Percentiles rank a stretch among this genome's conserved stretches.
Evolutionary conservation across 345 rosid species (phyloP).

Genomic region (Gossypium turneri): DNA sequence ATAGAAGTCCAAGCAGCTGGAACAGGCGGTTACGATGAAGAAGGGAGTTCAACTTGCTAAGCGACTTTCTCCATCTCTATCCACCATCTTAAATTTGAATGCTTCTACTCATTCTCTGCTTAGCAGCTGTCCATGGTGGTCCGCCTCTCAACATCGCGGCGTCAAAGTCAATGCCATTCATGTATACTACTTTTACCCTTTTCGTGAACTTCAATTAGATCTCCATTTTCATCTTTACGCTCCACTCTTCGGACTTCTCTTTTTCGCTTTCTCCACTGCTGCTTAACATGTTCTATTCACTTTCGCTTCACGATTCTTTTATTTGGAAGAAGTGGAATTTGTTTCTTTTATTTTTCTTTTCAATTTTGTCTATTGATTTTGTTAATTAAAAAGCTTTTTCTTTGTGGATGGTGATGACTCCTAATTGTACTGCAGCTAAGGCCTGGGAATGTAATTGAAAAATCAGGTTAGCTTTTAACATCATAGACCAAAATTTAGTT

Average conservation of each 20-base stretch:
- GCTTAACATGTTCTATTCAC: background rate
- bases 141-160: slow-evolving; percentile 55
- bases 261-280: background rate
- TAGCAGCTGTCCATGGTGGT: slow-evolving; percentile 46
- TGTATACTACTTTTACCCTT: slow-evolving; percentile 22
- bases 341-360: background rate
- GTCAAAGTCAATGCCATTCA: slow-evolving; percentile 74
- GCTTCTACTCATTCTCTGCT: slow-evolving; percentile 14
- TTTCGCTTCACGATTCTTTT: background rate
- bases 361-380: background rate
- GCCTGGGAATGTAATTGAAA: slow-evolving; percentile 83
- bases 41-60: background rate
- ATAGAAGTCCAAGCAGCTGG: no score
- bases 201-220: background rate
- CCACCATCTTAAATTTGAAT: background rate
- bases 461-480: slow-evolving; percentile 49
- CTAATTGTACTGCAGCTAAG: slow-evolving; percentile 46
- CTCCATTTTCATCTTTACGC: background rate
- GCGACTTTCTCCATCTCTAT: background rate
- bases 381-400: background rate
- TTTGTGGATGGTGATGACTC: background rate
- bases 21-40: background rate
- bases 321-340: background rate
- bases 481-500: background rate
- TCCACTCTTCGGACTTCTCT: background rate